phyloP scores from a whole-genome alignment of 495 filamentous ascomycete species.

The Hapsidospora chrysogenum region DNA sequence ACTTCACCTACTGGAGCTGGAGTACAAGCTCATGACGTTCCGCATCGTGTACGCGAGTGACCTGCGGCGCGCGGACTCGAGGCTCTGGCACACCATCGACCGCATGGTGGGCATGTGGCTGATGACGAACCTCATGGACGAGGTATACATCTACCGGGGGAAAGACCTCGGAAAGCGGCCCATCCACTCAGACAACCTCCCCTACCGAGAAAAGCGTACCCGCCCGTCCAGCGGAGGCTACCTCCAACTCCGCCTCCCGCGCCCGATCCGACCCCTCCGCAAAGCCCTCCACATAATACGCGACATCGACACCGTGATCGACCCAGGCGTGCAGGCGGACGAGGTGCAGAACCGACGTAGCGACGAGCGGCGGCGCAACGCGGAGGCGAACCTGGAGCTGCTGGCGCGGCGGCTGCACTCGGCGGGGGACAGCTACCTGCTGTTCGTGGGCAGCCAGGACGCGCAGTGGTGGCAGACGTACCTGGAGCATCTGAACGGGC shows the following conservation, averaged over 20 bases:
- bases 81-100: not conserved
- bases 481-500: not conserved
- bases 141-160: not conserved
- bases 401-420: not conserved
- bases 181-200: not conserved
- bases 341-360: not conserved
- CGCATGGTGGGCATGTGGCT: constrained; percentile 2
- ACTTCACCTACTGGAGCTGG: constrained; percentile 1
- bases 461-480: constrained; percentile 1
- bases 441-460: not conserved
- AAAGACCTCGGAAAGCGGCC: not conserved
- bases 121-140: constrained; percentile 1
- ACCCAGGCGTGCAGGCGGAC: constrained; percentile 1
- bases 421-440: constrained; percentile 1
- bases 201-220: not conserved
- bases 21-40: constrained; percentile 2
- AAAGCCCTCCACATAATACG: constrained; percentile 1
- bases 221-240: not conserved
- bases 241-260: constrained; percentile 1
- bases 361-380: not conserved
- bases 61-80: not conserved
- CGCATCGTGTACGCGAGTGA: constrained; percentile 1
- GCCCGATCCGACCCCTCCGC: not conserved
- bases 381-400: not conserved
- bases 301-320: constrained; percentile 1